phyloP scores from a whole-genome alignment of 495 filamentous ascomycete species.

The Penicillium paxilli region DNA sequence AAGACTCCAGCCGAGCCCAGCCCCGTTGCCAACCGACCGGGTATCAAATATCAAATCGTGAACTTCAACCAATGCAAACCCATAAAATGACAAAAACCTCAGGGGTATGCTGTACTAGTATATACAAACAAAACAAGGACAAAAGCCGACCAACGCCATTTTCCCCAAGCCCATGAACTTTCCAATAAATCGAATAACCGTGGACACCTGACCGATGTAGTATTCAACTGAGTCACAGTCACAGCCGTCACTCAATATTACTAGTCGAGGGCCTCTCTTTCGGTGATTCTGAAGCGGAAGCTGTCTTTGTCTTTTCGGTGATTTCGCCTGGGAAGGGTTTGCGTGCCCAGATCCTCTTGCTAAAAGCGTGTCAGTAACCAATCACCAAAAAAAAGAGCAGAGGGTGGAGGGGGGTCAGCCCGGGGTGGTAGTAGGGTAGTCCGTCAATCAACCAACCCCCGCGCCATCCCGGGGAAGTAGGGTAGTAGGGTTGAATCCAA shows the following conservation, averaged over 20 bases:
- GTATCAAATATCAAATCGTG: constrained; percentile 1
- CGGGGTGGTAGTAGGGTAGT: too few relatives aligned
- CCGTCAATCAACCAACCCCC: too few relatives aligned
- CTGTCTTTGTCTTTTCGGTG: constrained; percentile 44
- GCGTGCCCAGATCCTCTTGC: constrained; percentile 12
- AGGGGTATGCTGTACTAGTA: not conserved
- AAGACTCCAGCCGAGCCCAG: not conserved
- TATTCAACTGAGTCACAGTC: too few relatives aligned
- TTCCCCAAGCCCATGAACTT: too few relatives aligned
- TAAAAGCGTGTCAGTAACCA: not conserved
- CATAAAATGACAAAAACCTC: not conserved
- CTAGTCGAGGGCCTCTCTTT: not conserved
- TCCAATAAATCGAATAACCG: not conserved
- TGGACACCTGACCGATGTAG: too few relatives aligned
- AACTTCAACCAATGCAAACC: not conserved
- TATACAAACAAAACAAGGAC: not conserved
- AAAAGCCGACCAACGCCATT: not conserved
- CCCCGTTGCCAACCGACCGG: not conserved
- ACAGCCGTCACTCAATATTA: not conserved
- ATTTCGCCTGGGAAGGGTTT: constrained; percentile 56
- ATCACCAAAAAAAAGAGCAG: not conserved
- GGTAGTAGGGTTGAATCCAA: too few relatives aligned
- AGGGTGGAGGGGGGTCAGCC: too few relatives aligned
- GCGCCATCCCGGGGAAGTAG: not conserved
- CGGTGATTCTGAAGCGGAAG: not conserved